Evolutionary conservation across 768 basidiomycete genomes (phyloP).

Genomic region (Tricholomella constricta): DNA sequence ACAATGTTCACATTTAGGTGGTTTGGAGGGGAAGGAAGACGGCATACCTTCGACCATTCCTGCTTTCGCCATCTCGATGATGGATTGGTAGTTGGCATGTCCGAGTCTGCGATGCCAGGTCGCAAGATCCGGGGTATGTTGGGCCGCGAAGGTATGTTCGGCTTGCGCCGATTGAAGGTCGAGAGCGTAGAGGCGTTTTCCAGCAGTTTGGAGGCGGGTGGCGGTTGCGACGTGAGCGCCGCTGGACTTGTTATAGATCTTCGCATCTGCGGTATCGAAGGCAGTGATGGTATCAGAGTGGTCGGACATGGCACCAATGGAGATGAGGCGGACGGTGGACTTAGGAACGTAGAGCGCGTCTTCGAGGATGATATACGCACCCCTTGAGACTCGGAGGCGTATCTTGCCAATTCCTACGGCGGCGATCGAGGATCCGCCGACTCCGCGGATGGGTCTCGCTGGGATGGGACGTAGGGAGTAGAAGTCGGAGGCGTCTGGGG

Average conservation of each 20-base stretch:
- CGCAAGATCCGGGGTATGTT: neutral
- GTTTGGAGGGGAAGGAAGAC: slow-evolving; percentile 17
- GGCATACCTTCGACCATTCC: slow-evolving; percentile 24
- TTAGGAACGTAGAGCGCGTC: neutral
- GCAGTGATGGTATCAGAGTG: too few species aligned
- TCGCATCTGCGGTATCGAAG: too few species aligned
- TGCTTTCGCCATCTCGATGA: slow-evolving; percentile 4
- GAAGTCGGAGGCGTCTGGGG: slow-evolving; percentile 26
- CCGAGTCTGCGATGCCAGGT: slow-evolving; percentile 5
- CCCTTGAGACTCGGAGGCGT: neutral
- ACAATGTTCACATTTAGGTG: slow-evolving; percentile 33
- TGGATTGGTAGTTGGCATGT: slow-evolving; percentile 5
- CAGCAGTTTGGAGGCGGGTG: neutral
- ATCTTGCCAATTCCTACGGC: neutral
- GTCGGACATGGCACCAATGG: neutral
- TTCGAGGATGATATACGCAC: neutral
- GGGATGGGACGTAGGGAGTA: slow-evolving; percentile 21
- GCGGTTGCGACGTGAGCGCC: neutral
- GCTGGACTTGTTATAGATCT: too few species aligned
- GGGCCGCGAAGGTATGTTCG: neutral
- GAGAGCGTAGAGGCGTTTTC: slow-evolving; percentile 1
- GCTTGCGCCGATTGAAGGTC: neutral
- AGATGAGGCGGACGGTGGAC: neutral
- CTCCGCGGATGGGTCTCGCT: slow-evolving; percentile 23
- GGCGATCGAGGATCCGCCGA: slow-evolving; percentile 8